Base-by-base conservation (phyloP, 2,329 filamentous ascomycete genomes). In the Arthrinium phaeospermum region DNA sequence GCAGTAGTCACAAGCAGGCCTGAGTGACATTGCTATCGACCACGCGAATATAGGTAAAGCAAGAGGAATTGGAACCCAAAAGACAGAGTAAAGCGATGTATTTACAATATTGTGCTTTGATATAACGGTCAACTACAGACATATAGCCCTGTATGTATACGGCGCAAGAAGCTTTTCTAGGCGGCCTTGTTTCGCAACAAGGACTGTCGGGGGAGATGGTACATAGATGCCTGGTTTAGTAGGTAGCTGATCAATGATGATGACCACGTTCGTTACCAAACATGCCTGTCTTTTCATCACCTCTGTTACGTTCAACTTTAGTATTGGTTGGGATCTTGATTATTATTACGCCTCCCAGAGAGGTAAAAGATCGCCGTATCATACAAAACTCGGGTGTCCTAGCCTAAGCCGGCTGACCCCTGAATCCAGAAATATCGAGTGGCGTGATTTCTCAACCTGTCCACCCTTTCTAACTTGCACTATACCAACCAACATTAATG, bases 261-360 rank as follows among this genome's bases (percentile, higher is more conserved):
- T 64, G 57, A 41, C n/a, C 22, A 64, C 57, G 57, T 64, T 64
- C 57, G 57, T 41, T 64, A 64, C 57, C 30, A 41, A n/a, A 34
- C 8, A 57, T 10, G 27, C 24, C 0, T 24, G 3, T 24, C 24
- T 3, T 51, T 24, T 24, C n/a, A n/a, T 51, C 24, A 7, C 47
- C 12, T 22, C 45, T 47, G 6, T 47, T 47, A 41, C 37, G 8
- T 41, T 41, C 10, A 41, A 10, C 6, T 7, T 24, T 51, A 6
- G 8, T 24, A 4, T 27, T 5, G 3, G 10, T 1, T 41, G 30
- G n/a, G 16, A 37, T 7, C 30, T 61, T 19, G 37, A 61, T n/a
- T 12, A 37, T 10, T 5, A 61, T 57, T 57, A 34, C 53, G 53
- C 30, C 53, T 37, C 12, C 7, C 12, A n/a, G 30, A 22, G 30